Conservation (phyloP, 306 rosid genomes). For the Coriaria nepalensis region DNA sequence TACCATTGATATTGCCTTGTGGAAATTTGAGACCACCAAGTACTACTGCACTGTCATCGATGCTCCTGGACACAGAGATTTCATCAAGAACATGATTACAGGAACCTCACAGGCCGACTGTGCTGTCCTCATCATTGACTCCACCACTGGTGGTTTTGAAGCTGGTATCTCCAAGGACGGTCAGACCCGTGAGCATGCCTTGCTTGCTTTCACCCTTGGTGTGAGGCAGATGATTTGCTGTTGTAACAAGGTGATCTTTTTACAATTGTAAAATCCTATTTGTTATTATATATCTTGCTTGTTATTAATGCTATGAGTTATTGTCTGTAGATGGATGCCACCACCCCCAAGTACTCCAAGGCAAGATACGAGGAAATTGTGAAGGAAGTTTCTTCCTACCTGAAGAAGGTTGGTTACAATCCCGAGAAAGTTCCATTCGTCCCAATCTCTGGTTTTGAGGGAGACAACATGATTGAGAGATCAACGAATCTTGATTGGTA, state of each 20-base stretch:
- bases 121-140: not conserved
- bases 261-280: not conserved
- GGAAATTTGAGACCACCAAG: too few relatives aligned
- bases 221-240: too few relatives aligned
- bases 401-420: conserved; percentile 1
- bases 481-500: not conserved
- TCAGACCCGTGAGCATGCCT: too few relatives aligned
- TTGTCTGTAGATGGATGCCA: not conserved
- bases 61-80: too few relatives aligned
- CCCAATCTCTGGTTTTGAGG: too few relatives aligned
- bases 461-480: not conserved
- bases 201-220: too few relatives aligned
- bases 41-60: too few relatives aligned
- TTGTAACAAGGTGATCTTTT: not conserved
- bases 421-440: not conserved
- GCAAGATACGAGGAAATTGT: not conserved
- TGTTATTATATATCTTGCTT: not conserved
- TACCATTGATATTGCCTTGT: too few relatives aligned
- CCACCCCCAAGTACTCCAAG: not conserved
- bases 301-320: not conserved
- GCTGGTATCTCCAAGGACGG: too few relatives aligned
- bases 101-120: not conserved
- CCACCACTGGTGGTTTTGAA: not conserved
- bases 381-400: not conserved
- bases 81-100: too few relatives aligned